A percentile compares a stretch with the other conserved stretches of the same genome.
phyloP scores from a whole-genome alignment of 1,139 yeast genomes.

The Pichia sp. region DNA sequence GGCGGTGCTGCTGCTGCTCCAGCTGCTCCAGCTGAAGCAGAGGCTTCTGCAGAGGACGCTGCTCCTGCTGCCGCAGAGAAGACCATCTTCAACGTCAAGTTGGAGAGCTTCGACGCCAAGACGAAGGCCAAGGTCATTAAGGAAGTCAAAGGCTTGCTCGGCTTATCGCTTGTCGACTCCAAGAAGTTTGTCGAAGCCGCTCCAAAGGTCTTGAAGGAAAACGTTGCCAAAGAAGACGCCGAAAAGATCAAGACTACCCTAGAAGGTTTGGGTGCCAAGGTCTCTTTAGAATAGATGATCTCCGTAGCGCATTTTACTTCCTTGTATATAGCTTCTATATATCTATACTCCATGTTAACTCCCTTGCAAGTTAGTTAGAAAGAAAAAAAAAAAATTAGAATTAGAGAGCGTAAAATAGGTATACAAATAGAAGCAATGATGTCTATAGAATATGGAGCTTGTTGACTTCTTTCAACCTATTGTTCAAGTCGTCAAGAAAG shows the following conservation, averaged over 20 bases:
- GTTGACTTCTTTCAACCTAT: not conserved
- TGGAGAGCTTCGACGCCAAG: conserved; percentile 91
- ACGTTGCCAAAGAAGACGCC: conserved; percentile 84
- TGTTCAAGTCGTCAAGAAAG: not conserved
- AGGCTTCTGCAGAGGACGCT: conserved; percentile 64
- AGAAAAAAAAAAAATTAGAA: not conserved
- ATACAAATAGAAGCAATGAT: not conserved
- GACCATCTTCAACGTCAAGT: conserved; percentile 86
- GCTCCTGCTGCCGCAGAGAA: conserved; percentile 81
- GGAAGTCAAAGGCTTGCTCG: conserved; percentile 89
- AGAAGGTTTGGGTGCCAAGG: conserved; percentile 94
- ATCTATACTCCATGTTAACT: conserved; percentile 1
- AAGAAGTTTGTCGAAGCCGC: conserved; percentile 98
- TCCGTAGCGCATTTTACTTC: not conserved
- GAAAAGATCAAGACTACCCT: conserved; percentile 88
- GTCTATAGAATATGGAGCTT: not conserved
- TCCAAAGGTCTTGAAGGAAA: conserved; percentile 86
- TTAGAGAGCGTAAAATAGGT: not conserved
- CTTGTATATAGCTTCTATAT: conserved; percentile 14
- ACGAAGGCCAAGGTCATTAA: conserved; percentile 96
- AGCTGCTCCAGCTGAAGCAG: conserved; percentile 52
- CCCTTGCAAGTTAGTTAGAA: not conserved
- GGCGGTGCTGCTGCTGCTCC: conserved; percentile 44
- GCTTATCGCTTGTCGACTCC: conserved; percentile 90
- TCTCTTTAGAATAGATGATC: conserved; percentile 63